A percentile compares a stretch with the other conserved stretches of the same genome.
Conservation (phyloP, 768 basidiomycete genomes). For the Mycena polygramma region DNA sequence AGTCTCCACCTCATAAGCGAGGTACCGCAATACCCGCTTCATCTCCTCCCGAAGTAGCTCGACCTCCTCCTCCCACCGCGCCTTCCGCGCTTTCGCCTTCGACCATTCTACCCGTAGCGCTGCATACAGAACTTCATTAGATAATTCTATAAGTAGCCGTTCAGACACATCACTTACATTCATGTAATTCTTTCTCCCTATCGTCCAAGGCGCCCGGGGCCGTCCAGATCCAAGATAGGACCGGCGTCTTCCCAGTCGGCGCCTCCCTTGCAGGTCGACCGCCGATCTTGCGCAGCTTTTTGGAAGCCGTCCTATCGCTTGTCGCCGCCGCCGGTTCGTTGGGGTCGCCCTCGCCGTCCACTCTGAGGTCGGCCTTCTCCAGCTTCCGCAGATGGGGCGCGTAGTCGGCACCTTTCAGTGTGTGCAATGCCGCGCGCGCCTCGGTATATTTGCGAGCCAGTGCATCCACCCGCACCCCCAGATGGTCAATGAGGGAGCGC, state of each 20-base stretch:
- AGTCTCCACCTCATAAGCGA: conserved; percentile 15
- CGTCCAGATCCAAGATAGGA: conserved; percentile 26
- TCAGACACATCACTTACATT: no score
- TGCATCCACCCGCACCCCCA: neutral
- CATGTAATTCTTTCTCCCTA: conserved; percentile 11
- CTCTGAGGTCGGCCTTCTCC: conserved; percentile 3
- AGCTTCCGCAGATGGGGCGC: conserved; percentile 11
- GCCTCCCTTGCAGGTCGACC: neutral
- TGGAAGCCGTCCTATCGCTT: neutral
- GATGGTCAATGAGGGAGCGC: neutral
- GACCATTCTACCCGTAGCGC: conserved; percentile 36
- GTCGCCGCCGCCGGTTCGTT: neutral
- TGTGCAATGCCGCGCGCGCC: neutral
- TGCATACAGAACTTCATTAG: conserved; percentile 4
- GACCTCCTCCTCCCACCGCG: conserved; percentile 36
- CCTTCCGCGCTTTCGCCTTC: conserved; percentile 23
- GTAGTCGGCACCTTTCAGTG: neutral
- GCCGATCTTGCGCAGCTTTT: neutral
- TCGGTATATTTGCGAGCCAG: neutral
- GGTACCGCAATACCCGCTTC: conserved; percentile 33
- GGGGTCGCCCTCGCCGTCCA: neutral
- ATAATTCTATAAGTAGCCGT: no score
- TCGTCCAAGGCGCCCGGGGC: conserved; percentile 9
- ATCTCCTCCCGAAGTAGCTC: conserved; percentile 38
- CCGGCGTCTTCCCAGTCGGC: neutral